phyloP scores from a whole-genome alignment of 306 rosid species.

The Prunus campanulata region DNA sequence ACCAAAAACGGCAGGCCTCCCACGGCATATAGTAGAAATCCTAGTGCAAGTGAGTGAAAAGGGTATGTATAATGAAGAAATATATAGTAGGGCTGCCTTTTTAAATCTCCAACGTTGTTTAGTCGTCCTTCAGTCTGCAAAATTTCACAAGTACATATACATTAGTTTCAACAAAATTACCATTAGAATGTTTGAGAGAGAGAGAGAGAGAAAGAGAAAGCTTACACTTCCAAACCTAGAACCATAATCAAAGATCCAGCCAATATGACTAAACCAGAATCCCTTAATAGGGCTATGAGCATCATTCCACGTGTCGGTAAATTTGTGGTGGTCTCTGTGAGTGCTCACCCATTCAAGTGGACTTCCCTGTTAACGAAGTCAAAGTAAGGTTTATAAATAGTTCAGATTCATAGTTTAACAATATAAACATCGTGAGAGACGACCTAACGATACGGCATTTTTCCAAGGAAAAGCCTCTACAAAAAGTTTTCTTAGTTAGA shows the following conservation, averaged over 20 bases:
- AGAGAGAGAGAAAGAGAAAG: too few species aligned
- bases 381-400: background rate
- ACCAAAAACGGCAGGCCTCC: background rate
- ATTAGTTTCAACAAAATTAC: too few species aligned
- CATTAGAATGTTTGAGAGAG: too few species aligned
- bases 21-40: constrained; percentile 18
- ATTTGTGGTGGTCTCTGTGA: constrained; percentile 82
- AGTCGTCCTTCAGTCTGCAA: constrained; percentile 63
- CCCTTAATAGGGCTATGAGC: constrained; percentile 88
- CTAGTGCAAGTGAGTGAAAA: constrained; percentile 61
- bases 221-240: constrained; percentile 51
- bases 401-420: too few species aligned
- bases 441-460: too few species aligned
- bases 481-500: too few species aligned
- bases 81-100: constrained; percentile 67
- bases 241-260: constrained; percentile 70
- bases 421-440: too few species aligned
- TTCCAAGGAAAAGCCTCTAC: too few species aligned
- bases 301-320: constrained; percentile 73
- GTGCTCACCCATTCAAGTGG: constrained; percentile 95
- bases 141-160: background rate
- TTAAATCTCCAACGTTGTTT: constrained; percentile 67
- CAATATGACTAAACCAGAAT: constrained; percentile 87
- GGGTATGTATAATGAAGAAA: constrained; percentile 58
- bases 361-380: constrained; percentile 59